Conservation (phyloP, 2,329 filamentous ascomycete genomes). For the Botrytis paeoniae region DNA sequence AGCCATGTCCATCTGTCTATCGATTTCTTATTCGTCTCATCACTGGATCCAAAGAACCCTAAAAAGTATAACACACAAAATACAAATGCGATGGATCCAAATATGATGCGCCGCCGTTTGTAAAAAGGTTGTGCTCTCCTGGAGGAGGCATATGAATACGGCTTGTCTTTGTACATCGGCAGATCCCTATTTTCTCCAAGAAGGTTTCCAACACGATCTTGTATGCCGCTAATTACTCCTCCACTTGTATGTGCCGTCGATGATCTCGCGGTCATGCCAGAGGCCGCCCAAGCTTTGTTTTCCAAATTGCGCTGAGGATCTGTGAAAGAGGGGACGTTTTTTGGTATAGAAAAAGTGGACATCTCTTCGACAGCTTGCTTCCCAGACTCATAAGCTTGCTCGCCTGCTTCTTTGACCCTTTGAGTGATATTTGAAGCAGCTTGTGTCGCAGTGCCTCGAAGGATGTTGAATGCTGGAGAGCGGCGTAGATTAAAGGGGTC, state of each 20-base stretch:
- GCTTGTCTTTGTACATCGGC: conserved; percentile 99
- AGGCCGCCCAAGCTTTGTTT: conserved; percentile 62
- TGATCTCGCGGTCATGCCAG: conserved; percentile 45
- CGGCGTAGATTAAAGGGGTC: conserved; percentile 39
- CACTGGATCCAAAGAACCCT: conserved; percentile 51
- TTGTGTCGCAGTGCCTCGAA: conserved; percentile 48
- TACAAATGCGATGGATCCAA: conserved; percentile 50
- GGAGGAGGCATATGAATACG: conserved; percentile 67
- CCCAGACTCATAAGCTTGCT: conserved; percentile 46
- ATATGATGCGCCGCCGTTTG: conserved; percentile 61
- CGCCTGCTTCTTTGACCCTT: conserved; percentile 49
- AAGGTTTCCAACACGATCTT: conserved; percentile 61
- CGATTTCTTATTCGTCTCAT: conserved; percentile 35
- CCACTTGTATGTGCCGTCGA: conserved; percentile 31
- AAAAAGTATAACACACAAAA: conserved; percentile 66
- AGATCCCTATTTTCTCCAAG: conserved; percentile 61
- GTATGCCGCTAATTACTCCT: conserved; percentile 50
- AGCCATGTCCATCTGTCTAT: conserved; percentile 57
- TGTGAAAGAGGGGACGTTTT: conserved; percentile 66
- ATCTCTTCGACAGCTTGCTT: conserved; percentile 47
- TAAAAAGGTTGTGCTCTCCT: conserved; percentile 58
- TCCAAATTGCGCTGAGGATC: conserved; percentile 63
- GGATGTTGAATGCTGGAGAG: conserved; percentile 49
- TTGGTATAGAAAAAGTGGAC: conserved; percentile 62
- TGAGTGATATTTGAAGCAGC: conserved; percentile 46